phyloP scores from a whole-genome alignment of 805 yeast species.

The Wickerhamomyces bovis region DNA sequence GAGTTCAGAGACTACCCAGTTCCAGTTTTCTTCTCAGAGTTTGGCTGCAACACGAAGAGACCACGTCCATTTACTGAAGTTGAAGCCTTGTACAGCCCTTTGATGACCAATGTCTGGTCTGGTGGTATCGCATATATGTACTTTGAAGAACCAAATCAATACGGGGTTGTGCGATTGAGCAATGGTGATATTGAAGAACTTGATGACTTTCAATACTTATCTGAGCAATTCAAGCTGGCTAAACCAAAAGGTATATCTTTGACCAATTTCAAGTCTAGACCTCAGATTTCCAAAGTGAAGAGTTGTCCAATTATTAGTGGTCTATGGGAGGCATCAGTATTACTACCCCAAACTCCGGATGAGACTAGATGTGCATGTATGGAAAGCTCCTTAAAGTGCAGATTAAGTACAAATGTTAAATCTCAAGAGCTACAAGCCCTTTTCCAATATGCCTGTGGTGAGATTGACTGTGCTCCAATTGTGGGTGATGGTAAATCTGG shows the following conservation, averaged over 20 bases:
- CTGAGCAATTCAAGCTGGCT: constrained; percentile 43
- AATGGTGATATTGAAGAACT: constrained; percentile 43
- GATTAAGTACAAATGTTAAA: constrained; percentile 41
- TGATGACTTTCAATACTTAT: constrained; percentile 53
- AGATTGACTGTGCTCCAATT: constrained; percentile 55
- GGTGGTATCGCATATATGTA: constrained; percentile 85
- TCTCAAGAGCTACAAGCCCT: constrained; percentile 46
- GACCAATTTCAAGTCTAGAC: constrained; percentile 24
- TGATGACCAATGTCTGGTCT: constrained; percentile 78
- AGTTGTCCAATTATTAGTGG: constrained; percentile 46
- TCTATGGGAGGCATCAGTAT: constrained; percentile 56
- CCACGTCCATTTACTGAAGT: constrained; percentile 75
- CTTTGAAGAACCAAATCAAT: constrained; percentile 68
- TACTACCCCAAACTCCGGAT: constrained; percentile 67
- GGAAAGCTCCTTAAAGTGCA: constrained; percentile 48
- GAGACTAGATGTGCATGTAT: constrained; percentile 56
- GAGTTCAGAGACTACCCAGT: constrained; percentile 60
- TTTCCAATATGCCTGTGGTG: constrained; percentile 52
- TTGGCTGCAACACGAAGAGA: constrained; percentile 63
- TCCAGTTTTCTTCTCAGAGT: constrained; percentile 75
- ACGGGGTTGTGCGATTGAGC: constrained; percentile 58
- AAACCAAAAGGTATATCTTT: constrained; percentile 39
- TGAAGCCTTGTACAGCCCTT: constrained; percentile 51
- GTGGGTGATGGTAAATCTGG: constrained; percentile 53
- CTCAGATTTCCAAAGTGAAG: constrained; percentile 25